These are phyloP conservation scores for Neolentinus lepideus DNA, from an alignment of 1,284 basidiomycete species.

Conservation along the genomic window DNA sequence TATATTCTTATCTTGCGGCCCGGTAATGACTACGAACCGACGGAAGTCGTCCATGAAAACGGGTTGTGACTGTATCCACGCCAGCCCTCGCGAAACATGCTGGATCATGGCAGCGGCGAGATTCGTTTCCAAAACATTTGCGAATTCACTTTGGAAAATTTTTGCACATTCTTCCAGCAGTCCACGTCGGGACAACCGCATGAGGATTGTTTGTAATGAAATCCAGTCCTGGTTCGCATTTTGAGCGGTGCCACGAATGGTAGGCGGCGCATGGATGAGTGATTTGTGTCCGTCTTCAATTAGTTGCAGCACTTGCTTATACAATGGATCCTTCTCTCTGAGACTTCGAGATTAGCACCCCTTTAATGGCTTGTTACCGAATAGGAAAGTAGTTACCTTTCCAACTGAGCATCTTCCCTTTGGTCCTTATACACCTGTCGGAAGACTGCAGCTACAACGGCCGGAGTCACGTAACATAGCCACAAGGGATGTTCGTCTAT, in stretches of 20 bases:
- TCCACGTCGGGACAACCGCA: slow-evolving; percentile 20
- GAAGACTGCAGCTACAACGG: slow-evolving; percentile 42
- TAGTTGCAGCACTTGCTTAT: slow-evolving; percentile 32
- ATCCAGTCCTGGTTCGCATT: slow-evolving; percentile 18
- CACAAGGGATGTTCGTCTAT: slow-evolving; percentile 56
- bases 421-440: slow-evolving; percentile 3
- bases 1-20: slow-evolving; percentile 22
- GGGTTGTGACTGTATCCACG: slow-evolving; percentile 46
- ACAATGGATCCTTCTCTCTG: slow-evolving; percentile 29
- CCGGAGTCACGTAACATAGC: slow-evolving; percentile 55
- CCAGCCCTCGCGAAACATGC: slow-evolving; percentile 31
- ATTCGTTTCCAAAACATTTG: slow-evolving; percentile 15
- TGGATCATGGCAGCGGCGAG: slow-evolving; percentile 7
- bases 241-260: slow-evolving; percentile 6
- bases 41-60: slow-evolving; percentile 48
- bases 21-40: slow-evolving; percentile 50
- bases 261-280: slow-evolving; percentile 37
- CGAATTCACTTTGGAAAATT: slow-evolving; percentile 30
- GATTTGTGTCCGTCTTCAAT: slow-evolving; percentile 46
- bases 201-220: slow-evolving; percentile 15
- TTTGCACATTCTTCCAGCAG: slow-evolving; percentile 35
- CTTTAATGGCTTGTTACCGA: not conserved
- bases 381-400: slow-evolving; percentile 11
- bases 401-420: slow-evolving; percentile 9
- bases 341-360: not conserved